phyloP scores from a whole-genome alignment of 352 stramenopile genomes.

The Phytopythium sindhum region DNA sequence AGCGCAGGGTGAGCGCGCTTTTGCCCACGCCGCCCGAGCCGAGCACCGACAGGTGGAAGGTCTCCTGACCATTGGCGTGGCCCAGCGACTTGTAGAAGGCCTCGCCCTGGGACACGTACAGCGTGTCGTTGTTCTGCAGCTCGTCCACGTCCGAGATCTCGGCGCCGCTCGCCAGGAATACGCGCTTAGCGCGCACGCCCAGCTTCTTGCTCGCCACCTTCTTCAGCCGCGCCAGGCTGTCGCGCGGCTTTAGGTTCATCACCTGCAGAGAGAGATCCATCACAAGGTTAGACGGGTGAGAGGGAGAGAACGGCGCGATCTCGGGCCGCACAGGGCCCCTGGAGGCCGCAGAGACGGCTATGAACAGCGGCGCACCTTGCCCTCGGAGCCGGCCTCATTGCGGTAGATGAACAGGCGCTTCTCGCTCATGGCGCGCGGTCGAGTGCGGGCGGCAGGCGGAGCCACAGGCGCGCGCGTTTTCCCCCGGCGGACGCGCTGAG shows the following conservation, averaged over 20 bases:
- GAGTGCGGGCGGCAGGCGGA: no score
- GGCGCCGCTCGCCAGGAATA: slow-evolving; percentile 77
- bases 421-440: slow-evolving; percentile 48
- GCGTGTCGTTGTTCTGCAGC: slow-evolving; percentile 87
- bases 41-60: slow-evolving; percentile 84
- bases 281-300: no score
- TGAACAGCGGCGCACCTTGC: slow-evolving; percentile 40
- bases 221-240: slow-evolving; percentile 73
- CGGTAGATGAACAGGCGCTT: slow-evolving; percentile 88
- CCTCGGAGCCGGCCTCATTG: slow-evolving; percentile 80
- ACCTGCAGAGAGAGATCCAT: slow-evolving; percentile 28
- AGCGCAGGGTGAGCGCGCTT: slow-evolving; percentile 86
- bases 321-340: neutral
- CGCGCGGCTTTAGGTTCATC: slow-evolving; percentile 75
- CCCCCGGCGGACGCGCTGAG: no score
- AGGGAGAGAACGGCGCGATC: neutral
- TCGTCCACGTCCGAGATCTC: slow-evolving; percentile 87
- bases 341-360: neutral
- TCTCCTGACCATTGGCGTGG: slow-evolving; percentile 70
- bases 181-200: slow-evolving; percentile 63
- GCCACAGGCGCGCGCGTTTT: neutral
- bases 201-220: slow-evolving; percentile 86
- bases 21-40: slow-evolving; percentile 90
- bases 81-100: slow-evolving; percentile 79
- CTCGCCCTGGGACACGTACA: slow-evolving; percentile 84